Conservation (phyloP, 1,139 yeast genomes). For the Nematodospora anomalae region DNA sequence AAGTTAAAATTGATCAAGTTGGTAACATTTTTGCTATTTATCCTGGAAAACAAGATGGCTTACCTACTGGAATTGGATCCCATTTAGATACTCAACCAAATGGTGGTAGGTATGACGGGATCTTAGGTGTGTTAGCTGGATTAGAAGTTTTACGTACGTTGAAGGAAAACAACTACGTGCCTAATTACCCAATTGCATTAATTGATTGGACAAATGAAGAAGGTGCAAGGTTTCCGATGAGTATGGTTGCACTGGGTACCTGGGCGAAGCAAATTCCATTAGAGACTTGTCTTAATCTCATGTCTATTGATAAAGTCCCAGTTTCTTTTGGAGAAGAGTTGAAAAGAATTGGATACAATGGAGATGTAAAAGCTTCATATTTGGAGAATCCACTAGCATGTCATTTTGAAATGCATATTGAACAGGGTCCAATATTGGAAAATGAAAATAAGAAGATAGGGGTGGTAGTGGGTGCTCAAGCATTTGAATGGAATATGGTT, state of each 20-base stretch:
- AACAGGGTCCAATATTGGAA: slow-evolving; percentile 73
- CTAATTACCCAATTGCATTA: slow-evolving; percentile 64
- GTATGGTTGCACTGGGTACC: slow-evolving; percentile 64
- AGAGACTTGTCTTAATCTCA: slow-evolving; percentile 49
- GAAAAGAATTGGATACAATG: slow-evolving; percentile 61
- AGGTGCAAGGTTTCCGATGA: slow-evolving; percentile 72
- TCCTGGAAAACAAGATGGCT: slow-evolving; percentile 52
- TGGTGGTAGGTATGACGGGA: slow-evolving; percentile 76
- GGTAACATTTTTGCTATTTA: slow-evolving; percentile 68
- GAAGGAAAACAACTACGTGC: slow-evolving; percentile 55
- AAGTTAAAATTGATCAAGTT: slow-evolving; percentile 55
- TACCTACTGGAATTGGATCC: slow-evolving; percentile 70
- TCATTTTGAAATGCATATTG: slow-evolving; percentile 74
- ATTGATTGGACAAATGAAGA: slow-evolving; percentile 78
- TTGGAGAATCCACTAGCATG: slow-evolving; percentile 57
- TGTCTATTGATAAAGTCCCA: slow-evolving; percentile 53
- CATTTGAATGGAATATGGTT: slow-evolving; percentile 60
- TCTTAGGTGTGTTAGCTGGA: slow-evolving; percentile 66
- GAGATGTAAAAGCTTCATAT: slow-evolving; percentile 48
- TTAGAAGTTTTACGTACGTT: slow-evolving; percentile 65
- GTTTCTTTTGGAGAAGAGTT: slow-evolving; percentile 57
- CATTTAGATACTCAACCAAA: slow-evolving; percentile 80
- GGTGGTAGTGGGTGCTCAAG: slow-evolving; percentile 66
- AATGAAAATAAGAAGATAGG: slow-evolving; percentile 57
- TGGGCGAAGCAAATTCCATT: slow-evolving; percentile 56